Evolutionary conservation across 140 eudicot species (phyloP), one percentile per base, ranked within the genome.

Genomic region (Cichorium intybus): DNA sequence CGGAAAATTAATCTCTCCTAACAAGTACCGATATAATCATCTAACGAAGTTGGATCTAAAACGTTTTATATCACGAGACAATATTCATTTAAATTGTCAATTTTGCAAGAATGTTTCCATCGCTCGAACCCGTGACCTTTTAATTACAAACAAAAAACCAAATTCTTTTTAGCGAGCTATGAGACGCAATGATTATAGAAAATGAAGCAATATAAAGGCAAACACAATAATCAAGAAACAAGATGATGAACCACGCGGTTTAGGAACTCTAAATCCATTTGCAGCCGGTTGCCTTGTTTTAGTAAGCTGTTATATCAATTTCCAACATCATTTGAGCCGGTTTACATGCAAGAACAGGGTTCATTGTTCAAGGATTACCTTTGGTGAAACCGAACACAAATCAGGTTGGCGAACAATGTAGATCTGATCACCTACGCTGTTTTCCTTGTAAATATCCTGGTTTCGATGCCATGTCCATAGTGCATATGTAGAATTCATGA

Each of bases 381-480:
- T 68, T 62, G 80, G 58, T 49, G 81, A 52, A 22, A 62, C 41
- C 24, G 62, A 66, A 79, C 97, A 90, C 47, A 71, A 23, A 15
- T 87, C 81, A 63, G 97, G 97, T 73, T 90, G 96, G 0, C 91
- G 63, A 9, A 90, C 95, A 56, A 90, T 82, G 79, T 87, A 90
- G 58, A 90, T 84, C 63, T 90, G 95, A 75, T 90, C 97, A 2
- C 97, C 96, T 0, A 26, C 78, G 68, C 79, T 73, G 47, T 87
- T 61, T 74, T 79, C 83, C 68, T 79, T 60, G 78, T 82, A 90
- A 0, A 68, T 81, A 60, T 82, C 97, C 79, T 90, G 97, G 77
- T 90, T 90, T 63, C 97, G 71, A 60, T 90, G 97, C 97, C 97
- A 90, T 28, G 96, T 90, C 97, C 97, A 90, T 16, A 90, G 75